Conservation (phyloP, 305 asterid genomes). For the Petunia hybrid region DNA sequence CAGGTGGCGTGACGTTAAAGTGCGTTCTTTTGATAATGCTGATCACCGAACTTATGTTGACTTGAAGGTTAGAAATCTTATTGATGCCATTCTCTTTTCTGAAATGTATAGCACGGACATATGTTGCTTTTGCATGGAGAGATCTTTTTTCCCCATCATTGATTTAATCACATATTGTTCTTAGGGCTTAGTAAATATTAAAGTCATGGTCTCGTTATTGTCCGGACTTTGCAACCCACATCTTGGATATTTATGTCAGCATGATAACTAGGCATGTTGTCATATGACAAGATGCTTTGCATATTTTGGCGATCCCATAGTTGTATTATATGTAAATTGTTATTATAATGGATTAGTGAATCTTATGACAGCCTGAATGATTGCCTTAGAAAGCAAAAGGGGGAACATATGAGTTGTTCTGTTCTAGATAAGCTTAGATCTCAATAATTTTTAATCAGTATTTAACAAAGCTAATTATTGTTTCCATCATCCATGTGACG, state of each 20-base stretch:
- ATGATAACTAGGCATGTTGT: background rate
- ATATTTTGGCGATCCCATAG: background rate
- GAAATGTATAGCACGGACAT: background rate
- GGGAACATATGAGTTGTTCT: conserved; percentile 23
- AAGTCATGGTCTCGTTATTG: background rate
- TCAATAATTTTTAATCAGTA: conserved; percentile 26
- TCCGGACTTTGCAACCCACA: background rate
- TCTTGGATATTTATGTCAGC: background rate
- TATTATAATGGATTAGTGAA: conserved; percentile 24
- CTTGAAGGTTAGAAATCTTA: conserved; percentile 64
- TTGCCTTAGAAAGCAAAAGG: conserved; percentile 48
- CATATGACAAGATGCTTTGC: conserved; percentile 27
- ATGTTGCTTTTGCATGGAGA: background rate
- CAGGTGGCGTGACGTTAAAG: conserved; percentile 99
- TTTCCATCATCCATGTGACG: conserved; percentile 39
- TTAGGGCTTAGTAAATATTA: background rate
- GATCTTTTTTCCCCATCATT: background rate
- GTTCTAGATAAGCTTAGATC: conserved; percentile 24
- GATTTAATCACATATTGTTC: background rate
- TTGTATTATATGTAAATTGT: conserved; percentile 1
- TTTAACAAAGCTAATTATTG: conserved; percentile 8
- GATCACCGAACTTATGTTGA: conserved; percentile 96
- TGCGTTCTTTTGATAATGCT: conserved; percentile 86
- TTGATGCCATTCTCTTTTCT: conserved; percentile 15
- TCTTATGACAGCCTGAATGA: conserved; percentile 34